Evolutionary conservation across 2,329 filamentous ascomycete species (phyloP), one percentile per base, ranked within the genome.

Genomic region (Botrytis deweyae): DNA sequence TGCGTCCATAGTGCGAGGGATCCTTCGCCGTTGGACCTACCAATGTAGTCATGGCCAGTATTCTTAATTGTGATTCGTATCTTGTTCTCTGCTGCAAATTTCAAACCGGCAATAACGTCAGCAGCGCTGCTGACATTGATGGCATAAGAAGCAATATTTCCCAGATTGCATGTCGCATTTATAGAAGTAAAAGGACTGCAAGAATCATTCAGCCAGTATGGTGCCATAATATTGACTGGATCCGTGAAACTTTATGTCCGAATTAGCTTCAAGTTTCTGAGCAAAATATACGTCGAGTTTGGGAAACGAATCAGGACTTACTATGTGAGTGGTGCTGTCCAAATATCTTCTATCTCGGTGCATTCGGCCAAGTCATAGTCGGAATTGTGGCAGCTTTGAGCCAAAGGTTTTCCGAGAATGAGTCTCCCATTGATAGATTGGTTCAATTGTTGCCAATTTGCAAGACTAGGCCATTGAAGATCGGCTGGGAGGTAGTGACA

Each of bases 31-130:
- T 58, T 71, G 9, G 69, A 71, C 44, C 40, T 44, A 14, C 55
- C 55, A 12, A 70, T 40, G 16, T 70, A 61, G n/a, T 70, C 46
- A 29, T 70, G 46, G 8, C 67, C 67, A 59, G 67, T 61, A 10
- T 70, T 70, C 14, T 61, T 61, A 4, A 70, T 58, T 16, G 46
- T 70, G 18, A 61, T 25, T 59, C 44, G 67, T 29, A 70, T 1
- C 2, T 70, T 70, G 10, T 70, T 38, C 38, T 59, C 10, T 4
- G 12, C 36, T 33, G 49, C 49, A 25, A 70, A 70, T 40, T 61
- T 61, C 46, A 40, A 63, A 9, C 61, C 38, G 18, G 61, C 61
- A 40, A 63, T 29, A 5, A 63, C 25, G 2, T 63, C 25, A 63
- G 42, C 10, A n/a, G 61, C 22, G 14, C 61, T 40, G n/a, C 61